These are phyloP conservation scores for Pythium coloratum DNA, from an alignment of 352 stramenopile genomes.

Conservation along the genomic window DNA sequence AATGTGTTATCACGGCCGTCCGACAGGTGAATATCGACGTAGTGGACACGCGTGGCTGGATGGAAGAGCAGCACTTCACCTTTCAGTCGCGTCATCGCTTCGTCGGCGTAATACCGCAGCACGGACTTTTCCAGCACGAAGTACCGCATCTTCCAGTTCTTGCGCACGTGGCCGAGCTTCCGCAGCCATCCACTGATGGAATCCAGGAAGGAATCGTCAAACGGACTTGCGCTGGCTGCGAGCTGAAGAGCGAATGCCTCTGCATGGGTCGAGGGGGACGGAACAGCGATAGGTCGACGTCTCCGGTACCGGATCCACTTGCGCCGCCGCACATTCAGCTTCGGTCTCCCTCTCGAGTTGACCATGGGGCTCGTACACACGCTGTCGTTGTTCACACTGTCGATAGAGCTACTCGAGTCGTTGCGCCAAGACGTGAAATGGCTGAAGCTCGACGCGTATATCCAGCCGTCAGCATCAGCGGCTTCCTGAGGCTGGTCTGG, in stretches of 20 bases:
- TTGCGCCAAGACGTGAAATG: conserved; percentile 38
- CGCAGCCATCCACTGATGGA: conserved; percentile 70
- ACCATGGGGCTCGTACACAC: conserved; percentile 20
- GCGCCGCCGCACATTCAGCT: conserved; percentile 51
- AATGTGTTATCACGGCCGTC: conserved; percentile 58
- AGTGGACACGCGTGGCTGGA: conserved; percentile 61
- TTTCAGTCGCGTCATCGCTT: conserved; percentile 51
- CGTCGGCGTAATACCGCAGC: conserved; percentile 66
- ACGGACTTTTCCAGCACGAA: conserved; percentile 74
- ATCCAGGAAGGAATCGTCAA: conserved; percentile 72
- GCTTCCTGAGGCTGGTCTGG: background rate
- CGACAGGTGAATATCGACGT: conserved; percentile 63
- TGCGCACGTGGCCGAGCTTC: conserved; percentile 67
- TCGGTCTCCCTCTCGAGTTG: conserved; percentile 33
- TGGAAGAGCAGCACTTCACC: conserved; percentile 81
- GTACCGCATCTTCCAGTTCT: conserved; percentile 80
- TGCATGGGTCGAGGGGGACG: background rate
- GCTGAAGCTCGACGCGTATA: conserved; percentile 64
- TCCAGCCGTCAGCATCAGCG: conserved; percentile 53
- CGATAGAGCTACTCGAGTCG: conserved; percentile 9
- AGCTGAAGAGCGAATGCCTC: background rate
- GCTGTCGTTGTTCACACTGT: conserved; percentile 13
- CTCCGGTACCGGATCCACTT: conserved; percentile 71
- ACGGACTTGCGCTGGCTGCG: conserved; percentile 30
- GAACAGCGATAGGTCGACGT: conserved; percentile 25